These are phyloP conservation scores for Boletus insuetus DNA, from an alignment of 768 basidiomycete genomes.

Conservation along the genomic window DNA sequence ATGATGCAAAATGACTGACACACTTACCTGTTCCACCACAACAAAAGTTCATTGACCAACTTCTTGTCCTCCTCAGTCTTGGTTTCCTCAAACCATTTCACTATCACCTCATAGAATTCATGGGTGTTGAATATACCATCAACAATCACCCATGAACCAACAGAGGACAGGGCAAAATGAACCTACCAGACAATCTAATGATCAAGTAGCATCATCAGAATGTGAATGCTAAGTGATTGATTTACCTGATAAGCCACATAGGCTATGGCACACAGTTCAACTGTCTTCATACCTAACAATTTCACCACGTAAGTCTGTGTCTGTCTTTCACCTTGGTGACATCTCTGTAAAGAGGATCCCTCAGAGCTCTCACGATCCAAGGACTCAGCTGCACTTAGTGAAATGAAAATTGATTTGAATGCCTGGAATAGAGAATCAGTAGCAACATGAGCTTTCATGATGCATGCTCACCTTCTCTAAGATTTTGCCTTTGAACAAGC, in stretches of 20 bases:
- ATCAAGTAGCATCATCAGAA: too few species aligned
- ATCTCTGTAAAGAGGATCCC: background rate
- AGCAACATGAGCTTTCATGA: background rate
- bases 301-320: background rate
- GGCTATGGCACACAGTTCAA: background rate
- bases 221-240: too few species aligned
- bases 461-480: too few species aligned
- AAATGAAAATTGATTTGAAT: conserved; percentile 1
- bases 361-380: background rate
- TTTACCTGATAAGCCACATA: conserved; percentile 1
- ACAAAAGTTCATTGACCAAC: background rate
- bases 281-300: background rate
- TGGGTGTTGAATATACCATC: background rate
- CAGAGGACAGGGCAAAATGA: conserved; percentile 1
- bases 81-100: conserved; percentile 2
- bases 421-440: background rate
- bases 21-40: background rate
- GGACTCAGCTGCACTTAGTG: background rate
- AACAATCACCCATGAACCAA: background rate
- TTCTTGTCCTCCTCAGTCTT: too few species aligned
- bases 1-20: background rate
- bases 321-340: background rate
- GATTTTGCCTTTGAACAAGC: too few species aligned
- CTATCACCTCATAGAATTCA: background rate
- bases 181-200: background rate